A percentile compares a stretch with the other conserved stretches of the same genome.
Evolutionary conservation across 768 basidiomycete genomes (phyloP).

Genomic region (Infundibulicybe gibba): DNA sequence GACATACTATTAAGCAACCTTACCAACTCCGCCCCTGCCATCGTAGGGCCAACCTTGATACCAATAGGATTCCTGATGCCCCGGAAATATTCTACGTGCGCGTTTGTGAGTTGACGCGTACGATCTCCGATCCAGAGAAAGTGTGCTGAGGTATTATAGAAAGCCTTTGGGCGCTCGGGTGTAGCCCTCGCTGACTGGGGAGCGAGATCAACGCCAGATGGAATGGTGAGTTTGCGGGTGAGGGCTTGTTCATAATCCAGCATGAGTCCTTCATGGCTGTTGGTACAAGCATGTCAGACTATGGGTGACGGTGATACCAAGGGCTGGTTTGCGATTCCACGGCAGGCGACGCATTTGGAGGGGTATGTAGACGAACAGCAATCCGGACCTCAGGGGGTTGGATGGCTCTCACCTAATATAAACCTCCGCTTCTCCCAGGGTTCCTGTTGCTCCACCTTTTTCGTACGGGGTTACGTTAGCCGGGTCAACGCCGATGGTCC

Average conservation of each 20-base stretch:
- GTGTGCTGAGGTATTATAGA: slow-evolving; percentile 91
- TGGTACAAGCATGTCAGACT: not conserved
- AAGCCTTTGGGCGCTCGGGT: slow-evolving; percentile 28
- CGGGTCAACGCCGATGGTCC: slow-evolving; percentile 76
- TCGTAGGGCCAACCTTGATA: slow-evolving; percentile 91
- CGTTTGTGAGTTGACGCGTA: slow-evolving; percentile 86
- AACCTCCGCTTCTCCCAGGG: slow-evolving; percentile 87
- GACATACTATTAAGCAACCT: slow-evolving; percentile 69
- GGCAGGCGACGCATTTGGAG: no score
- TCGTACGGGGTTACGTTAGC: slow-evolving; percentile 50
- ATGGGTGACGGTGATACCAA: no score
- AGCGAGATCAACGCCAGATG: slow-evolving; percentile 14
- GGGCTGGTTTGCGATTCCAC: no score
- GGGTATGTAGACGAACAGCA: not conserved
- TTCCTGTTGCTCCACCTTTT: slow-evolving; percentile 64
- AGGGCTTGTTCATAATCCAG: slow-evolving; percentile 91
- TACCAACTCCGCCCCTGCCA: slow-evolving; percentile 76
- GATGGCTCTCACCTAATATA: slow-evolving; percentile 69
- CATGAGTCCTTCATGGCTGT: slow-evolving; percentile 89
- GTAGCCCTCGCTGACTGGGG: slow-evolving; percentile 6
- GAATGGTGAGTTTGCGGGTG: slow-evolving; percentile 63
- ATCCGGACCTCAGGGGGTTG: not conserved
- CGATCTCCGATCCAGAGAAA: slow-evolving; percentile 98
- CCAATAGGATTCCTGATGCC: slow-evolving; percentile 94
- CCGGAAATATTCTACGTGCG: slow-evolving; percentile 94